Base-by-base conservation (phyloP, 768 basidiomycete genomes). In the button mushroom (Agaricus bisporus) region DNA sequence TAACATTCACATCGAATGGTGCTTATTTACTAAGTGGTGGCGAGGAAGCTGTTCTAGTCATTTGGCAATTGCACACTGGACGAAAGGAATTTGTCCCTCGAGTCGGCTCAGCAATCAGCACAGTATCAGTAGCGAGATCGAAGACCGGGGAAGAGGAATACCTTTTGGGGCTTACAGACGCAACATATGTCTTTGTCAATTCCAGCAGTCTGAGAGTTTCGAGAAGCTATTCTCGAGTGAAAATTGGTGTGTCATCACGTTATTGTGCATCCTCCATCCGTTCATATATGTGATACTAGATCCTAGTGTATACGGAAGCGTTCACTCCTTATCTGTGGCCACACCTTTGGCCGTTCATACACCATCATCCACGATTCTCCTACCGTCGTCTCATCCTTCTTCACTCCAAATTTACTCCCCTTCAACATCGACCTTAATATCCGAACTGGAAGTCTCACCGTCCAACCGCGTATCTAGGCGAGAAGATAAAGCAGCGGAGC, bases 301-400 rank as follows among this genome's bases (percentile, higher is more conserved):
- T 62, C 71, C 72, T 49, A 51, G 63, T 26, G 41, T 60, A 26
- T 52, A 65, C 29, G 59, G 64, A 17, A 58, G 64, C 49, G 61
- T 63, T 47, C 64, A 69, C 4, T 69, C 71, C 18, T 65, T 74
- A 54, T 59, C 68, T n/a, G 63, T 63, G 7, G 56, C 69, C 6
- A 71, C 77, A 18, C 94, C 91, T 12, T 79, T 97, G 25, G 86
- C 88, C 5, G 74, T 89, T 41, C 95, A 98, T 66, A 70, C 76
- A 2, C 69, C 72, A 5, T 85, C 91, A 4, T 80, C 84, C 28
- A 83, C 90, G 5, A 73, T 98, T 56, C 77, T 98, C 59, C 77
- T 98, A 14, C 91, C 93, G 0, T 93, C 95, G 2, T 95, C 94
- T 0, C 95, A 99, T 63, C 89, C 93, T 0, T 94, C 95, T 2